These are phyloP conservation scores for Raddia guianensis DNA, from an alignment of 176 grass and related monocot species.

Conservation along the genomic window DNA sequence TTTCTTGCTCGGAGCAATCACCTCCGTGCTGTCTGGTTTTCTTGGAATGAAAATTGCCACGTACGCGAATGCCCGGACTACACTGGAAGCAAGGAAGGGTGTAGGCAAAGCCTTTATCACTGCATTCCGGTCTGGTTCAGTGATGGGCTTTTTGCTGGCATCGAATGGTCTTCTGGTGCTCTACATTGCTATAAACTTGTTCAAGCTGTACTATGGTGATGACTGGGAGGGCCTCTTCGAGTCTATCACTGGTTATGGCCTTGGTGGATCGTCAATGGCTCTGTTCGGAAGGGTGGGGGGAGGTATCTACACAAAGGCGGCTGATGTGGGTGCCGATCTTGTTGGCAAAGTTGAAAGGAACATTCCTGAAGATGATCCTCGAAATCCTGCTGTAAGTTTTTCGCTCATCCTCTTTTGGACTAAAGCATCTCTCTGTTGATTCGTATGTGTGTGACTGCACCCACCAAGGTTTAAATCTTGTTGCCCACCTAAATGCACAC, in stretches of 20 bases:
- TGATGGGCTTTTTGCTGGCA: slow-evolving; percentile 59
- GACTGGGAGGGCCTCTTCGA: slow-evolving; percentile 67
- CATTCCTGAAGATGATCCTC: slow-evolving; percentile 70
- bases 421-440: no score
- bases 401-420: not conserved
- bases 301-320: slow-evolving; percentile 62
- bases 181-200: slow-evolving; percentile 51
- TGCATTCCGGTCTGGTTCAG: slow-evolving; percentile 54
- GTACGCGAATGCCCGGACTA: slow-evolving; percentile 57
- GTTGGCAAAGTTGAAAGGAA: slow-evolving; percentile 66
- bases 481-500: no score
- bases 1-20: slow-evolving; percentile 53
- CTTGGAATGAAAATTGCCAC: slow-evolving; percentile 67
- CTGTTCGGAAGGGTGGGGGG: slow-evolving; percentile 63
- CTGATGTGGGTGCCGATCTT: slow-evolving; percentile 57
- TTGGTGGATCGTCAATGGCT: slow-evolving; percentile 62
- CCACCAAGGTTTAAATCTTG: no score
- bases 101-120: slow-evolving; percentile 56
- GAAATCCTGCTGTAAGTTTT: slow-evolving; percentile 56
- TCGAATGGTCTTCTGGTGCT: slow-evolving; percentile 57
- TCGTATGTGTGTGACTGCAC: no score
- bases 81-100: slow-evolving; percentile 56
- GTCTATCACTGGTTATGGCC: slow-evolving; percentile 61
- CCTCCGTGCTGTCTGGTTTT: slow-evolving; percentile 56
- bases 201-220: slow-evolving; percentile 54